Evolutionary conservation across 2,329 filamentous ascomycete species (phyloP).

Genomic region (Cordyceps sp.): DNA sequence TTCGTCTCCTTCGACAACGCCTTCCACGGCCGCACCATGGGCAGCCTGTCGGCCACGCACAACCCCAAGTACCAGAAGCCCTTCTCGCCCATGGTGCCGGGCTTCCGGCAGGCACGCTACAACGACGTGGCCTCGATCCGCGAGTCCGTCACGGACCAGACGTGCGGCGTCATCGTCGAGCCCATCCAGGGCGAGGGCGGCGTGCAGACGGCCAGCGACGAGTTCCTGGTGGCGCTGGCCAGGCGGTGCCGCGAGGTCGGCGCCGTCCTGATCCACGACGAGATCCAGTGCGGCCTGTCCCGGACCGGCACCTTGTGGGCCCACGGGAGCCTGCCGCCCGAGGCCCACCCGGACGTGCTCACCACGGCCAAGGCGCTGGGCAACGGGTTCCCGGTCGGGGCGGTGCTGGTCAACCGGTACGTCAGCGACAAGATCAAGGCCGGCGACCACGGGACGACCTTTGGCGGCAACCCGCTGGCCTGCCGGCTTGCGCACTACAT

Average conservation of each 20-base stretch:
- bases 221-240: conserved; percentile 74
- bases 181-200: conserved; percentile 96
- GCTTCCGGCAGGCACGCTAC: conserved; percentile 72
- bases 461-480: conserved; percentile 80
- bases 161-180: conserved; percentile 89
- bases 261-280: conserved; percentile 82
- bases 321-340: conserved; percentile 54
- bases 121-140: conserved; percentile 64
- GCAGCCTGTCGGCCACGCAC: conserved; percentile 82
- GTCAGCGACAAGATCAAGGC: conserved; percentile 25
- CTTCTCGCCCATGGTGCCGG: conserved; percentile 89
- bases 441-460: conserved; percentile 87
- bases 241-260: conserved; percentile 72
- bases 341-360: conserved; percentile 83
- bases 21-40: conserved; percentile 96
- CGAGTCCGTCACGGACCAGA: conserved; percentile 63
- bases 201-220: conserved; percentile 65
- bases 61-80: conserved; percentile 97
- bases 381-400: conserved; percentile 91
- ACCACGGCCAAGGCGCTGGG: conserved; percentile 93
- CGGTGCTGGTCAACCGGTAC: conserved; percentile 28
- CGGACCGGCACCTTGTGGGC: conserved; percentile 88
- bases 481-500: conserved; percentile 76
- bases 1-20: conserved; percentile 81
- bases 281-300: conserved; percentile 88